phyloP scores from a whole-genome alignment of 1,284 basidiomycete species.

The Fomitopsis schrenkii region DNA sequence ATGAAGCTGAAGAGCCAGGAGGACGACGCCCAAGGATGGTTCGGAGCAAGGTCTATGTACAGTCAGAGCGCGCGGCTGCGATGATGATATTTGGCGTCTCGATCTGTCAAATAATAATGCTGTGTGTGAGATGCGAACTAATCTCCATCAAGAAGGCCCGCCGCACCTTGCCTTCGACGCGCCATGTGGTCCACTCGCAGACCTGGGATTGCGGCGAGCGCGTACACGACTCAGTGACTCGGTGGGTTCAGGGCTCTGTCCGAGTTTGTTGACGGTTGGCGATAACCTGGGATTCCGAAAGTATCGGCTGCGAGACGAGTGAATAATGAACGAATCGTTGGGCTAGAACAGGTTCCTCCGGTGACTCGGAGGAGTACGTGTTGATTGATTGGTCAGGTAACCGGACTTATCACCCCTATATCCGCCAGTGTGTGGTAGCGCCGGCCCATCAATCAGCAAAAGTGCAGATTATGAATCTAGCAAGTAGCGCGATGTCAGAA shows the following conservation, averaged over 20 bases:
- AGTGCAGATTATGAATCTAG: too few relatives aligned
- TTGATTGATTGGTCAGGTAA: background rate
- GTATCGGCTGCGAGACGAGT: too few relatives aligned
- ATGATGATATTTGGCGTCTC: background rate
- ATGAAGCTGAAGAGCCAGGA: background rate
- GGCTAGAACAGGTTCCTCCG: too few relatives aligned
- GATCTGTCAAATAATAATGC: background rate
- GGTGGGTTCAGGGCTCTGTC: too few relatives aligned
- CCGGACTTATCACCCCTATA: background rate
- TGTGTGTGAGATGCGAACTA: background rate
- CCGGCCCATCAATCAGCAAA: too few relatives aligned
- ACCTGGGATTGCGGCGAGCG: too few relatives aligned
- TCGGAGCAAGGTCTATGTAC: background rate
- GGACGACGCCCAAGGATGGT: background rate
- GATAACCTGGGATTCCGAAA: too few relatives aligned
- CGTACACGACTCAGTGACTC: too few relatives aligned
- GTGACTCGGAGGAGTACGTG: too few relatives aligned
- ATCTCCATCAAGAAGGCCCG: background rate
- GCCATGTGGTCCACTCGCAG: background rate
- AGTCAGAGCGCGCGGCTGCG: background rate
- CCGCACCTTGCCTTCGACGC: background rate
- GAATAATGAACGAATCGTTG: too few relatives aligned
- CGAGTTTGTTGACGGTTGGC: too few relatives aligned
- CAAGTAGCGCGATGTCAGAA: too few relatives aligned
- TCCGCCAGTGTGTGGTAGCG: background rate